These are phyloP conservation scores for Thermomucor indicae-seudaticae DNA, from an alignment of 371 early-diverging fungal species.

Conservation along the genomic window DNA sequence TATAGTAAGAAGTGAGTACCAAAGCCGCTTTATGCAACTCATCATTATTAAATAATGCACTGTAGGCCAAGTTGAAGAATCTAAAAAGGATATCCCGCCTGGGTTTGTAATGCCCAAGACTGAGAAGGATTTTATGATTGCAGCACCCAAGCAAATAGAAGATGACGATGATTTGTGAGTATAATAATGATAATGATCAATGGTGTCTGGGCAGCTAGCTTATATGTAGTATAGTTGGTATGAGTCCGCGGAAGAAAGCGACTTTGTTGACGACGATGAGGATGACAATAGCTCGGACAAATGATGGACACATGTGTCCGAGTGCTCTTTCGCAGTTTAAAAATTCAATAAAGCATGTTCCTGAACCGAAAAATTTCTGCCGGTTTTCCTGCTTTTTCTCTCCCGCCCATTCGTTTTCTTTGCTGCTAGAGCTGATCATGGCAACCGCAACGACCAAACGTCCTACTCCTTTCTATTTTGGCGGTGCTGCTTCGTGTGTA, in stretches of 20 bases:
- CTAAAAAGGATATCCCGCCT: slow-evolving; percentile 50
- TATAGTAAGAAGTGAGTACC: slow-evolving; percentile 59
- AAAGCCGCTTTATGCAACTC: not conserved
- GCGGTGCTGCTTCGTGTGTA: slow-evolving; percentile 59
- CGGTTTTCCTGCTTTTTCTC: no score
- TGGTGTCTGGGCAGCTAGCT: not conserved
- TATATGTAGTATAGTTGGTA: slow-evolving; percentile 36
- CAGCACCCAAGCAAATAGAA: slow-evolving; percentile 42
- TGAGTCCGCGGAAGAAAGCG: slow-evolving; percentile 51
- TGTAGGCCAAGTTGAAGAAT: slow-evolving; percentile 50
- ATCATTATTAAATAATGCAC: not conserved
- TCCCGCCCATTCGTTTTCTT: no score
- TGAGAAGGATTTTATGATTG: slow-evolving; percentile 44
- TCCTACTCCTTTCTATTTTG: slow-evolving; percentile 58
- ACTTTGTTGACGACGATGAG: slow-evolving; percentile 40
- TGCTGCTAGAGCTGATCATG: no score
- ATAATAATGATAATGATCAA: not conserved
- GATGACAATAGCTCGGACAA: slow-evolving; percentile 19
- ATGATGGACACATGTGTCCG: no score
- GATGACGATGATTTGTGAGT: slow-evolving; percentile 52
- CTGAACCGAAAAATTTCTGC: no score
- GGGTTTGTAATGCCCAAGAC: slow-evolving; percentile 53
- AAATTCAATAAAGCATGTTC: no score
- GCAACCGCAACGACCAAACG: no score
- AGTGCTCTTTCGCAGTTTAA: no score